These are phyloP conservation scores for Trichoderma atroviride DNA, from an alignment of 2,329 filamentous ascomycete genomes.

Conservation along the genomic window DNA sequence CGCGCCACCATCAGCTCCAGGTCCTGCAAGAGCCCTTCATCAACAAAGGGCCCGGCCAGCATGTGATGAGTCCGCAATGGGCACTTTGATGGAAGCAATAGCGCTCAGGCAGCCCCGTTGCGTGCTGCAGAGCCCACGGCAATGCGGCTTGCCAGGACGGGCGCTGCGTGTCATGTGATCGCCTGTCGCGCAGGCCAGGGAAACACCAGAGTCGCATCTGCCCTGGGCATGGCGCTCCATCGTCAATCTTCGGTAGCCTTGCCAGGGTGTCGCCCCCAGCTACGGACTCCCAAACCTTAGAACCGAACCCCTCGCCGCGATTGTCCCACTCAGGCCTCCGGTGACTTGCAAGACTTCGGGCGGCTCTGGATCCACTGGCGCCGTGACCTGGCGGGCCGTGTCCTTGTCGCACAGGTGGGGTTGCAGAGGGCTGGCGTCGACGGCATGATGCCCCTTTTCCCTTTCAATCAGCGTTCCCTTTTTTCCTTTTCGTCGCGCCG, in stretches of 20 bases:
- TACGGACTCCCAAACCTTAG: conserved; percentile 16
- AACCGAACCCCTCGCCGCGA: conserved; percentile 26
- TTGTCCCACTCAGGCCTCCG: conserved; percentile 25
- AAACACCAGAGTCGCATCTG: not conserved
- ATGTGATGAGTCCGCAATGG: conserved; percentile 21
- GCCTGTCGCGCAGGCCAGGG: conserved; percentile 9
- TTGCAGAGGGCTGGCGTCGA: conserved; percentile 21
- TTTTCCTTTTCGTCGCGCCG: not conserved
- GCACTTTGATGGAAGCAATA: not conserved
- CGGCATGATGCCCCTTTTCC: conserved; percentile 23
- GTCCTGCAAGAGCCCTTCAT: conserved; percentile 23
- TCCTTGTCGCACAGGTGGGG: conserved; percentile 26
- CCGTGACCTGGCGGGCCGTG: conserved; percentile 26
- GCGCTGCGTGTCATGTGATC: conserved; percentile 12
- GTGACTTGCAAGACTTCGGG: conserved; percentile 23
- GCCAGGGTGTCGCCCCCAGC: conserved; percentile 13
- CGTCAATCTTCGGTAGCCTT: conserved; percentile 17
- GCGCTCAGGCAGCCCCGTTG: conserved; percentile 2
- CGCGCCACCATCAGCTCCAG: conserved; percentile 25
- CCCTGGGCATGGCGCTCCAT: not conserved
- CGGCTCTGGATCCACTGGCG: conserved; percentile 26
- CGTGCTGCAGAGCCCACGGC: not conserved
- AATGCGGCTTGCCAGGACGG: not conserved
- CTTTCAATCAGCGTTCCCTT: not conserved
- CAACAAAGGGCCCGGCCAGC: conserved; percentile 21